A percentile compares a stretch with the other conserved stretches of the same genome.
These are phyloP conservation scores for Ogataea dorogensis DNA, from an alignment of 805 yeast genomes.

Conservation along the genomic window DNA sequence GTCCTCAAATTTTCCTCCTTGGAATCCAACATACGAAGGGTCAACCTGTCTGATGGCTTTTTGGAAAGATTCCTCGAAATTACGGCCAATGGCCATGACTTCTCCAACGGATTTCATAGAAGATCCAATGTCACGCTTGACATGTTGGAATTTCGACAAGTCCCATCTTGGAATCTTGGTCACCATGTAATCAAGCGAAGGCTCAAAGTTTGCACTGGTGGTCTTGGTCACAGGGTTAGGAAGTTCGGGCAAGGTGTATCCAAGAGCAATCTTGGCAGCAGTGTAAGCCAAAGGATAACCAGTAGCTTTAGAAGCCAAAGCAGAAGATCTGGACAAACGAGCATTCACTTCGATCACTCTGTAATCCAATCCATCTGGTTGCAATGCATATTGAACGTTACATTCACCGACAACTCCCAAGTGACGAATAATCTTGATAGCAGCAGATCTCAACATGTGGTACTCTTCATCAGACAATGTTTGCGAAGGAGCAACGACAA, in stretches of 20 bases:
- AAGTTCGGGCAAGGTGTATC: constrained; percentile 87
- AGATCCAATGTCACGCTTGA: constrained; percentile 82
- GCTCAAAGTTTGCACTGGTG: constrained; percentile 96
- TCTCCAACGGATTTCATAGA: constrained; percentile 99
- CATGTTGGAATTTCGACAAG: constrained; percentile 90
- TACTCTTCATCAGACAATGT: constrained; percentile 95
- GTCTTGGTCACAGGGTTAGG: constrained; percentile 90
- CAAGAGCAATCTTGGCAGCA: constrained; percentile 94
- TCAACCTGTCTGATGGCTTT: constrained; percentile 96
- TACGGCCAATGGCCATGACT: constrained; percentile 96
- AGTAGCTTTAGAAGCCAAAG: constrained; percentile 97
- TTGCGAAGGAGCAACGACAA: constrained; percentile 98
- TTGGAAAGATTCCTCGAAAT: constrained; percentile 96
- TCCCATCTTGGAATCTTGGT: constrained; percentile 99
- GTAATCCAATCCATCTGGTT: constrained; percentile 91
- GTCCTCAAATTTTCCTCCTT: constrained; percentile 83
- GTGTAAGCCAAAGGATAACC: constrained; percentile 98
- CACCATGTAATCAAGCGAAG: constrained; percentile 93
- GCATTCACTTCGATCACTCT: constrained; percentile 98
- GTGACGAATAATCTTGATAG: constrained; percentile 94
- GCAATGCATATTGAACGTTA: constrained; percentile 94
- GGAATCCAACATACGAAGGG: constrained; percentile 85
- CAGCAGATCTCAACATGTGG: constrained; percentile 96
- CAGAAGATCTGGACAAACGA: constrained; percentile 95
- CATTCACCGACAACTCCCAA: constrained; percentile 99